These are phyloP conservation scores for Spizellomyces punctatus DNA, from an alignment of 192 early-diverging fungal genomes.

Conservation along the genomic window DNA sequence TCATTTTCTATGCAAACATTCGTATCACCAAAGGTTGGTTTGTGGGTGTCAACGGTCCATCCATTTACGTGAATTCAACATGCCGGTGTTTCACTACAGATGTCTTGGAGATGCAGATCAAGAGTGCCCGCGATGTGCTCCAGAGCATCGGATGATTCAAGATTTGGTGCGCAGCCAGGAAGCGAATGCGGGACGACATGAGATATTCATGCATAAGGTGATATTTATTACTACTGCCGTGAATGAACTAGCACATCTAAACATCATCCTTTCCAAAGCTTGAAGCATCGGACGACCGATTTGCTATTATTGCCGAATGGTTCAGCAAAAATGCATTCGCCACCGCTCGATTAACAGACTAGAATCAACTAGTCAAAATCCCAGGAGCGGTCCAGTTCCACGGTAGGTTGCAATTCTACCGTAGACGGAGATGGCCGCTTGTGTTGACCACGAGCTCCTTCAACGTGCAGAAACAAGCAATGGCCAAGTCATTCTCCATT, in stretches of 20 bases:
- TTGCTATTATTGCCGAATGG: slow-evolving; percentile 85
- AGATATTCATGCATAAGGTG: slow-evolving; percentile 80
- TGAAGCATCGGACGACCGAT: slow-evolving; percentile 74
- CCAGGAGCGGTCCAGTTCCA: too few species aligned
- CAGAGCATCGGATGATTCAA: slow-evolving; percentile 80
- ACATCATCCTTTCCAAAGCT: slow-evolving; percentile 49
- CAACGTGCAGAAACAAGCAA: too few species aligned
- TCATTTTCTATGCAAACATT: slow-evolving; percentile 94
- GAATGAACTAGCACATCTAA: not conserved
- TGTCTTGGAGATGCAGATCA: slow-evolving; percentile 53
- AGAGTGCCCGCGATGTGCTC: slow-evolving; percentile 67
- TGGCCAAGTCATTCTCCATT: too few species aligned
- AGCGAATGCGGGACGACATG: slow-evolving; percentile 72
- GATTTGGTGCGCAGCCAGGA: slow-evolving; percentile 82
- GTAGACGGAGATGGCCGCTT: too few species aligned
- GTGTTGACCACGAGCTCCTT: too few species aligned
- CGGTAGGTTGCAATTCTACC: too few species aligned
- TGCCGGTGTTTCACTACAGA: slow-evolving; percentile 1
- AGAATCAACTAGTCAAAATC: too few species aligned
- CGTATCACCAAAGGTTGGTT: slow-evolving; percentile 83
- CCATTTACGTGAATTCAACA: not conserved
- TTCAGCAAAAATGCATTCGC: slow-evolving; percentile 85
- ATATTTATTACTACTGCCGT: not conserved
- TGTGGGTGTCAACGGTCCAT: not conserved
- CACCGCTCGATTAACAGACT: not conserved